phyloP scores from a whole-genome alignment of 2,329 filamentous ascomycete species.

The Microthyrium microscopicum region DNA sequence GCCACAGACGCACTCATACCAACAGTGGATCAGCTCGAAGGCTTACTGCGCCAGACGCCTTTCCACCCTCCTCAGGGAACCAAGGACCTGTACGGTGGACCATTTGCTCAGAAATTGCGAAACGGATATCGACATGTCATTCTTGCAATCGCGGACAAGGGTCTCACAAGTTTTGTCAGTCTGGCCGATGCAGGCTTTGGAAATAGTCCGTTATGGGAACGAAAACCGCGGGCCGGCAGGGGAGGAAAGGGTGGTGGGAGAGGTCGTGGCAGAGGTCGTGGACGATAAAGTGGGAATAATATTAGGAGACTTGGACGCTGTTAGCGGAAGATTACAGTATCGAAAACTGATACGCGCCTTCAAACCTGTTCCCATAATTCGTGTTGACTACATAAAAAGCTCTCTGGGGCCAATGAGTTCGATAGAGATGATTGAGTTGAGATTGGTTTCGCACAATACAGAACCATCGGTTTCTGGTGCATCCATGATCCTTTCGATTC shows the following conservation, averaged over 20 bases:
- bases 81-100: slow-evolving; percentile 48
- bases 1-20: slow-evolving; percentile 50
- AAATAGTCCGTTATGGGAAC: slow-evolving; percentile 42
- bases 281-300: slow-evolving; percentile 3
- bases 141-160: slow-evolving; percentile 76
- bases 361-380: too few species aligned
- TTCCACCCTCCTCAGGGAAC: slow-evolving; percentile 43
- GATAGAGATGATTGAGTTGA: too few species aligned
- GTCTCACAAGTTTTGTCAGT: slow-evolving; percentile 73
- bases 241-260: slow-evolving; percentile 4
- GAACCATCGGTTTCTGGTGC: too few species aligned
- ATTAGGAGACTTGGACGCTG: background rate
- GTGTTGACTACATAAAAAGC: too few species aligned
- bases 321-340: background rate
- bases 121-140: slow-evolving; percentile 73
- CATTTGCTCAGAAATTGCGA: slow-evolving; percentile 55
- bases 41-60: slow-evolving; percentile 58
- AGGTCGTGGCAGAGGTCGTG: slow-evolving; percentile 4
- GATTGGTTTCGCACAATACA: too few species aligned
- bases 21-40: slow-evolving; percentile 51
- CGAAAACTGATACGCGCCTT: too few species aligned
- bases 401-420: too few species aligned
- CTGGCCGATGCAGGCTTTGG: slow-evolving; percentile 67
- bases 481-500: too few species aligned
- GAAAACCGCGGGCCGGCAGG: slow-evolving; percentile 5